Conservation (phyloP, 768 basidiomycete genomes). For the Pholiota microspora region DNA sequence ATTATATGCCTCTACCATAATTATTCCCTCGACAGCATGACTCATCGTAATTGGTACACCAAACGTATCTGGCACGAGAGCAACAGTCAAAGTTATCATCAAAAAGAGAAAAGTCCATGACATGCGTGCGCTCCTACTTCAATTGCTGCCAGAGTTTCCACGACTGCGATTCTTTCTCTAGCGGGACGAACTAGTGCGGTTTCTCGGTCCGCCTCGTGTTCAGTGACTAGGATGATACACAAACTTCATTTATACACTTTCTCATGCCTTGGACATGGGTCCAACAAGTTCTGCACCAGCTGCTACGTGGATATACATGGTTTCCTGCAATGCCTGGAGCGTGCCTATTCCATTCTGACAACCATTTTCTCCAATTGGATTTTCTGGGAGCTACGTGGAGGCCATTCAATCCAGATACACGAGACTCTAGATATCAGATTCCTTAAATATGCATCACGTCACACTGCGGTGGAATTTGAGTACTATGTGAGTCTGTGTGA, state of each 20-base stretch:
- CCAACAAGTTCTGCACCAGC: neutral
- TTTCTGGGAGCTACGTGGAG: neutral
- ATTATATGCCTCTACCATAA: slow-evolving; percentile 1
- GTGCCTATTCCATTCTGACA: neutral
- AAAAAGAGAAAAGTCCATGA: slow-evolving; percentile 3
- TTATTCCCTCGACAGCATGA: slow-evolving; percentile 3
- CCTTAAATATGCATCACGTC: neutral
- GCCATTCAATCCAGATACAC: neutral
- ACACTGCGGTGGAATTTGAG: neutral
- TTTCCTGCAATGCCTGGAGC: neutral
- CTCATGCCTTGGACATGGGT: neutral
- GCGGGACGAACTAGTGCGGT: slow-evolving; percentile 5
- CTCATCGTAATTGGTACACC: slow-evolving; percentile 2
- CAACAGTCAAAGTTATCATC: slow-evolving; percentile 2
- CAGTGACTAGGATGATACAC: slow-evolving; percentile 1
- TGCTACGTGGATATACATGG: neutral
- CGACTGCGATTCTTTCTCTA: slow-evolving; percentile 5
- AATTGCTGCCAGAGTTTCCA: slow-evolving; percentile 2
- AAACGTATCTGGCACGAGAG: neutral
- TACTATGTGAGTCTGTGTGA: neutral
- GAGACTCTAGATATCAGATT: neutral
- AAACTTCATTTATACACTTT: neutral
- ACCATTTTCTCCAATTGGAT: neutral
- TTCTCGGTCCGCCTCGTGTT: slow-evolving; percentile 5
- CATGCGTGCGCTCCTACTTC: neutral